Evolutionary conservation across 345 rosid genomes (phyloP), one percentile per base, ranked within the genome.

Genomic region (Conringia planisiliqua): DNA sequence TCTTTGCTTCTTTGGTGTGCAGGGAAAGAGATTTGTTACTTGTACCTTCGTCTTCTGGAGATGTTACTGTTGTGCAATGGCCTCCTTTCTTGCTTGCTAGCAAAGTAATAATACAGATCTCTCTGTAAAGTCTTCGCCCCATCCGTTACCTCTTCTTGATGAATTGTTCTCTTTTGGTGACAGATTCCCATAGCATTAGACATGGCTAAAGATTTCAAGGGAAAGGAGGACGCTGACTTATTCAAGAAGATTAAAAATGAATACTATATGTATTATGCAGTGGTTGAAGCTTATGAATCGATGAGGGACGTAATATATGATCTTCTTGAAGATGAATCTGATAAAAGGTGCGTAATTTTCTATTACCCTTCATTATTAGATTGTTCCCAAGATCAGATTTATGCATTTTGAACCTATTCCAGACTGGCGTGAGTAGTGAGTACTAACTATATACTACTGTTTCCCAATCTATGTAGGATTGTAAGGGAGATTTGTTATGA

Each of bases 1-100:
- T 58, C 33, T 78, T 55, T 47, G 72, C 67, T 55, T 64, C 12
- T 62, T 71, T 18, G 76, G 48, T 38, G 62, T 79, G 57, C 82
- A 95, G 99, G 60, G 99, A 95, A 68, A 86, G 84, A 78, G 81
- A 92, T 80, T 83, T 95, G 88, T 84, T 95, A 46, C 99, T 90
- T 26, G 87, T 95, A 70, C 99, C 99, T 62, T 88, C 84, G 75
- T 81, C 92, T 70, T 88, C 91, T 62, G 78, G 18, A 68, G 89
- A 84, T 30, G 86, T 88, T 18, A 54, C 91, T 63, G 98, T 87
- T 73, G 78, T 86, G 68, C 99, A 92, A 68, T 95, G 99, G 99
- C 99, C 99, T 43, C 99, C 94, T 26, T 95, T 92, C 68, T 84
- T 95, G 83, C 97, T 95, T 63, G 99, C 99, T 71, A 90, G 97